Conservation (phyloP, 2,329 filamentous ascomycete species). For the Scortechinia acanthostroma region DNA sequence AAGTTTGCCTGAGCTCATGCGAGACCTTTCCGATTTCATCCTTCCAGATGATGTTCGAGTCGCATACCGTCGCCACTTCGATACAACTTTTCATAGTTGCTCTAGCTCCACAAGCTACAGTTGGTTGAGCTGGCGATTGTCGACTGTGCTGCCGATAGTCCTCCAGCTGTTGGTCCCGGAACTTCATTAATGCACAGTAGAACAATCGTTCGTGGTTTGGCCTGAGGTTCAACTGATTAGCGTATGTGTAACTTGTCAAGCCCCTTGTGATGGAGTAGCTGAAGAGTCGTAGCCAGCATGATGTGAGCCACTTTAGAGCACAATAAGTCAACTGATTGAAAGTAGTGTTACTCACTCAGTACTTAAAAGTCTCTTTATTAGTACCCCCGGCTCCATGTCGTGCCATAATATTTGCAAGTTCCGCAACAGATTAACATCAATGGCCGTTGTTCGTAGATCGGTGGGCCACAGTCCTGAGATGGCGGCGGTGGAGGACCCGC, state of each 20-base stretch:
- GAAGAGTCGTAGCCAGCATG: no score
- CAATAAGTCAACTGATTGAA: no score
- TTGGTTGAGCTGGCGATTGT: not conserved
- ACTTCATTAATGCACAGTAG: constrained; percentile 53
- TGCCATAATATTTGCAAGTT: constrained; percentile 63
- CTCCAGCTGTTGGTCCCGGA: constrained; percentile 57
- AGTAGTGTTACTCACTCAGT: not conserved
- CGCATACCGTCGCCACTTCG: not conserved
- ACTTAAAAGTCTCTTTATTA: constrained; percentile 33
- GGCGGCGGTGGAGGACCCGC: not conserved
- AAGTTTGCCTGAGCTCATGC: not conserved
- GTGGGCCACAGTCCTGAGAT: not conserved
- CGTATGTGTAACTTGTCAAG: no score
- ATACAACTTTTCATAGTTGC: not conserved
- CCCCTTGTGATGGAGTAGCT: no score
- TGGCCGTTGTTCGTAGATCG: constrained; percentile 33
- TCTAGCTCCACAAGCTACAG: not conserved
- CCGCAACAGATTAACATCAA: constrained; percentile 52
- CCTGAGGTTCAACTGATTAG: no score
- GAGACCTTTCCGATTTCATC: not conserved
- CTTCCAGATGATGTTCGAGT: not conserved
- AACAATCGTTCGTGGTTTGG: constrained; percentile 61
- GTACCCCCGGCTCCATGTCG: constrained; percentile 43
- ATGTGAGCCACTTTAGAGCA: no score
- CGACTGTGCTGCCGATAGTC: constrained; percentile 31